Evolutionary conservation across 2,329 filamentous ascomycete genomes (phyloP), one percentile per base, ranked within the genome.

Genomic region (Apiospora sp.): DNA sequence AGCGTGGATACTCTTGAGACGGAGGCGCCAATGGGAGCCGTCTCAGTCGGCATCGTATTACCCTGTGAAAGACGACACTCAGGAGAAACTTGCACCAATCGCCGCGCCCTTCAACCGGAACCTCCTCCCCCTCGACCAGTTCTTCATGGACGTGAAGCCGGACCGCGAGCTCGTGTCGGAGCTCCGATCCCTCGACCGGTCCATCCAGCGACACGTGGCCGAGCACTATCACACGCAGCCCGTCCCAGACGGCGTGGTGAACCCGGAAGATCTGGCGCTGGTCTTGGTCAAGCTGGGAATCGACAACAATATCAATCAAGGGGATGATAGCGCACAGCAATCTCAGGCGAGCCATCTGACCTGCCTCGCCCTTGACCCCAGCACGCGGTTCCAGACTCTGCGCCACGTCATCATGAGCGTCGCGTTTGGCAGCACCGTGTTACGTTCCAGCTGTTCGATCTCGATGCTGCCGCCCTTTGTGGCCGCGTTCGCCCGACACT

Each of bases 171-270:
- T 85, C 12, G 73, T 74, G 4, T 61, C 73, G 4, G 82, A 84
- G 64, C 72, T 85, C 7, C 74, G 77, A 4, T 77, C 81, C 0
- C 71, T 86, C 3, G 77, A 78, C 1, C 76, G 80, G 6, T 79
- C 85, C 6, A 79, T 86, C 14, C 78, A 81, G 41, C 79, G 83
- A 49, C 85, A 86, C 73, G 81, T 84, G 51, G 80, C 85, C 71
- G 81, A 77, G 70, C 75, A 84, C 69, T 86, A 86, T 69, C 82
- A 84, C 71, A 67, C 74, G 0, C 73, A 78, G 0, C 77, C 77
- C 0, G 72, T 82, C 4, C 72, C 76, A 0, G 54, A 67, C 5
- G 76, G 75, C 71, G 12, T 68, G 4, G 19, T 37, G 7, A 61
- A 12, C 30, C 16, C 14, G 1, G 54, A 61, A 16, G 67, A 71